Conservation (phyloP, 2,329 filamentous ascomycete species). For the Sphaerostilbella broomeana region DNA sequence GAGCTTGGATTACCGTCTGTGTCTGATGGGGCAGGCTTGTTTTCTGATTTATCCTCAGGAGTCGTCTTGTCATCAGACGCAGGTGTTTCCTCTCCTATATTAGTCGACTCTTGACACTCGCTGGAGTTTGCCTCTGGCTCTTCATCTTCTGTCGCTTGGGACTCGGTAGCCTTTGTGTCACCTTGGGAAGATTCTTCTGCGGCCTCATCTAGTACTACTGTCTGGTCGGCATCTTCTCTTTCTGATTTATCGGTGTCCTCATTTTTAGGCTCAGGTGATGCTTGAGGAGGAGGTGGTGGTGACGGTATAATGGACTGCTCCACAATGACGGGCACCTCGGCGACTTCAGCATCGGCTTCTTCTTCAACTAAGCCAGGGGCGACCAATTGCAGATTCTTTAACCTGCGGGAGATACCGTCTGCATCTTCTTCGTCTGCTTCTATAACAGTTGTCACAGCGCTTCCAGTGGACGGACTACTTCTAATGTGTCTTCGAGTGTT, state of each 20-base stretch:
- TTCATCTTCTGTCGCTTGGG: not conserved
- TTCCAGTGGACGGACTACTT: constrained; percentile 73
- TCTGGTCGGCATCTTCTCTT: constrained; percentile 5
- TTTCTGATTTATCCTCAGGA: not conserved
- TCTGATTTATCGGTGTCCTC: constrained; percentile 13
- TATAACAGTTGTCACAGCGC: constrained; percentile 71
- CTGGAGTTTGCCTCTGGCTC: not conserved
- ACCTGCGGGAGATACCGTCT: constrained; percentile 38
- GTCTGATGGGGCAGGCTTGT: not conserved
- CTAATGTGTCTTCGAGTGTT: constrained; percentile 78
- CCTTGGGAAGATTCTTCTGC: not conserved
- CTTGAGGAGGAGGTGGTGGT: constrained; percentile 8
- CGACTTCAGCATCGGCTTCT: constrained; percentile 33
- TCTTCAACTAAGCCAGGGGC: constrained; percentile 54
- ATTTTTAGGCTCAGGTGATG: constrained; percentile 11
- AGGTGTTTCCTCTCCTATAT: too few relatives aligned
- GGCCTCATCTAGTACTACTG: constrained; percentile 8
- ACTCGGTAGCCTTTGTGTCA: not conserved
- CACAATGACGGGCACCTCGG: constrained; percentile 37
- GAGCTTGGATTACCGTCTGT: too few relatives aligned
- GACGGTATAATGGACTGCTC: constrained; percentile 26
- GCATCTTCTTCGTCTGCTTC: constrained; percentile 74
- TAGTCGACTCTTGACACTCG: not conserved
- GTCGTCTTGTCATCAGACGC: too few relatives aligned
- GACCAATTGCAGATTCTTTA: constrained; percentile 42